phyloP scores from a whole-genome alignment of 2,329 filamentous ascomycete genomes.

The Talaromyces sp. region DNA sequence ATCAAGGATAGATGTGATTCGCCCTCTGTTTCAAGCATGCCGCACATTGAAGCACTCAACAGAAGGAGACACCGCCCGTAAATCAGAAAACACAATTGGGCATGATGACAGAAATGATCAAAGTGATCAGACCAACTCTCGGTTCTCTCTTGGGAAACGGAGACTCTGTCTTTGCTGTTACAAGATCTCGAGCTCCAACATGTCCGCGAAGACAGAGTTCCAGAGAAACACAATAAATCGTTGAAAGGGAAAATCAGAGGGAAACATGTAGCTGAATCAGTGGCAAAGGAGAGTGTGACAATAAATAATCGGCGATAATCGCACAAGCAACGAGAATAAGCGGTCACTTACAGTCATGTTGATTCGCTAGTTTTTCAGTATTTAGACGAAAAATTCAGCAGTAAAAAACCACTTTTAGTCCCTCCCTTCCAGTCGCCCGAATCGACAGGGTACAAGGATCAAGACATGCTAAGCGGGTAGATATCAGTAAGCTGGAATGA shows the following conservation, averaged over 20 bases:
- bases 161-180: not conserved
- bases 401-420: not conserved
- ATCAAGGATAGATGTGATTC: not conserved
- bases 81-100: not conserved
- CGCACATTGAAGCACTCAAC: not conserved
- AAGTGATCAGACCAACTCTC: not conserved
- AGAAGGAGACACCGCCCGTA: not conserved
- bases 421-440: conserved; percentile 10
- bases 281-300: not conserved
- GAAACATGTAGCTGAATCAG: not conserved
- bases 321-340: not conserved
- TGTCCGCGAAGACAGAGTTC: not conserved
- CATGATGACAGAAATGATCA: not conserved
- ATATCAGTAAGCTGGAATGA: conserved; percentile 9
- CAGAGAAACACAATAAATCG: not conserved
- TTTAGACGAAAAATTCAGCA: not conserved
- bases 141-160: not conserved
- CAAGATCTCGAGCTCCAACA: not conserved
- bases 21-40: not conserved
- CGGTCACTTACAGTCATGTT: conserved; percentile 18
- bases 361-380: conserved; percentile 2
- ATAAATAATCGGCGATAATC: not conserved
- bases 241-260: not conserved
- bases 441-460: conserved; percentile 18
- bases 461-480: conserved; percentile 15